A percentile compares a stretch with the other conserved stretches of the same genome.
phyloP scores from a whole-genome alignment of 768 basidiomycete species.

The Phallus indusiatus region DNA sequence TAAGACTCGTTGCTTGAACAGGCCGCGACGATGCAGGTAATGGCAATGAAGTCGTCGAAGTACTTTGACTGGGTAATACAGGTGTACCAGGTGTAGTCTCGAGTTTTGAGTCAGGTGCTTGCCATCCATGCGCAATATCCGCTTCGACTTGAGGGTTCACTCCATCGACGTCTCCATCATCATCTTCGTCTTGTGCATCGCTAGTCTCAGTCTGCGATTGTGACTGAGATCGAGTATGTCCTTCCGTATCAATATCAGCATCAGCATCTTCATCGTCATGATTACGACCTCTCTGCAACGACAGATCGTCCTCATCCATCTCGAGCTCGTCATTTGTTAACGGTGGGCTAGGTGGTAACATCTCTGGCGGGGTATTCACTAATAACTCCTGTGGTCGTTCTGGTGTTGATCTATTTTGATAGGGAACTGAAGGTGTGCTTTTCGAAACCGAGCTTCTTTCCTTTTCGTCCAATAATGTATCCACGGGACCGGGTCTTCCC shows the following conservation, averaged over 20 bases:
- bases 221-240: constrained; percentile 10
- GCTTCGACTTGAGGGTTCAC: background rate
- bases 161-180: background rate
- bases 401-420: too few relatives aligned
- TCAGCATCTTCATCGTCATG: constrained; percentile 3
- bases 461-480: too few relatives aligned
- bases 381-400: background rate
- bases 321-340: constrained; percentile 15
- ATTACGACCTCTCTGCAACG: background rate
- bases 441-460: too few relatives aligned
- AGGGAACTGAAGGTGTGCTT: too few relatives aligned
- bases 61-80: background rate
- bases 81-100: background rate
- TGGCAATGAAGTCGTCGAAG: background rate
- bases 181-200: background rate
- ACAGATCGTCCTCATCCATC: background rate
- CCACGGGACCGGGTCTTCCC: background rate
- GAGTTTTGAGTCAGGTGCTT: background rate
- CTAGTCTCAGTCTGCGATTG: constrained; percentile 6
- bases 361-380: constrained; percentile 15
- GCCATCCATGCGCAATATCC: constrained; percentile 6
- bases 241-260: constrained; percentile 11
- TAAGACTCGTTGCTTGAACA: background rate
- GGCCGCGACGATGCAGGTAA: background rate
- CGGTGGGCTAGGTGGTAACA: constrained; percentile 23